Evolutionary conservation across 306 rosid genomes (phyloP).

Genomic region (Vigna unguiculata): DNA sequence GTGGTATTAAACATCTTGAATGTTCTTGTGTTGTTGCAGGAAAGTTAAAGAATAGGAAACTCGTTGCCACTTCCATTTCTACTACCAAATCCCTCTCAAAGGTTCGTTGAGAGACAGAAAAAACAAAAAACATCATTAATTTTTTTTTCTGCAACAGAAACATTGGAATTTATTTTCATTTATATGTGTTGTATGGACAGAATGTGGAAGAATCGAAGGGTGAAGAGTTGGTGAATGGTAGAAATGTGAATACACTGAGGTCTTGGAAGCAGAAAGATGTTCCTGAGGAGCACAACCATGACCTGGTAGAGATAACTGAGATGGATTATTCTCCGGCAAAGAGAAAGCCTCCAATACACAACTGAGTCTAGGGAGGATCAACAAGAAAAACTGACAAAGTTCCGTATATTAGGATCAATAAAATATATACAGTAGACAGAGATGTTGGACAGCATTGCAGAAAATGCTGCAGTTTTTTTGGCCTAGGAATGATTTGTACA

Average conservation of each 20-base stretch:
- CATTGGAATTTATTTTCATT: background rate
- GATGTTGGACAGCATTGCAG: conserved; percentile 65
- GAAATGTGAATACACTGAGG: conserved; percentile 41
- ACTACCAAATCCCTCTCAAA: conserved; percentile 50
- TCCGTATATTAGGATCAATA: conserved; percentile 39
- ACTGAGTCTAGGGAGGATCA: conserved; percentile 47
- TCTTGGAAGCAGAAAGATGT: conserved; percentile 40
- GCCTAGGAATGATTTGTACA: conserved; percentile 65
- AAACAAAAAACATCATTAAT: background rate
- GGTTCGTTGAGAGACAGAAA: conserved; percentile 58
- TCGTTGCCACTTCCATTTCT: conserved; percentile 57
- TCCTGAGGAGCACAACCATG: conserved; percentile 49
- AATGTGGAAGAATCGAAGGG: conserved; percentile 51
- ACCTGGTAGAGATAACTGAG: conserved; percentile 68
- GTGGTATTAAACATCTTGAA: conserved; percentile 45
- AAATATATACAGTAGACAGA: conserved; percentile 29
- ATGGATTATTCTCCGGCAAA: conserved; percentile 93
- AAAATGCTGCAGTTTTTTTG: conserved; percentile 76
- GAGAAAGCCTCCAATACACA: conserved; percentile 88
- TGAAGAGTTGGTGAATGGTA: conserved; percentile 33
- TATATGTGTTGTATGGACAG: conserved; percentile 53
- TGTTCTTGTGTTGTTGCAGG: conserved; percentile 75
- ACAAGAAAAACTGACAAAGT: conserved; percentile 28
- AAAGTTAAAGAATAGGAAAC: conserved; percentile 70
- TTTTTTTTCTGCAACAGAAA: background rate